Evolutionary conservation across 2,329 filamentous ascomycete genomes (phyloP).

Genomic region (Juglanconis juglandina): DNA sequence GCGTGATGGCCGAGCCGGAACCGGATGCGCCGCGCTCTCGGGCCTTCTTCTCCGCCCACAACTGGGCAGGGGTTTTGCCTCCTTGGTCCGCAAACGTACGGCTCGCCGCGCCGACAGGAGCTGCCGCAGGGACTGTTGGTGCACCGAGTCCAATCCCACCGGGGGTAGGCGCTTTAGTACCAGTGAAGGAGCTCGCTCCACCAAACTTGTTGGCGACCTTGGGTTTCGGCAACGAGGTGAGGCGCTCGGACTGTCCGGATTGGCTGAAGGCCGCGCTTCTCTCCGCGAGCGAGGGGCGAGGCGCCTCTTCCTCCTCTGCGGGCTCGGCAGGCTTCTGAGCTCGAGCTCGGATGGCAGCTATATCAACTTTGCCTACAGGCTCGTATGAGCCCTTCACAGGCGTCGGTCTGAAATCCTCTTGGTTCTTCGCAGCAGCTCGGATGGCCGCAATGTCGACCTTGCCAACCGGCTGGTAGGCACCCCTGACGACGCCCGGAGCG

Average conservation of each 20-base stretch:
- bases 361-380: conserved; percentile 94
- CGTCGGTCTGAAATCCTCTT: conserved; percentile 74
- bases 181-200: conserved; percentile 67
- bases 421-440: conserved; percentile 67
- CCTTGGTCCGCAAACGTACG: conserved; percentile 91
- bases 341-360: conserved; percentile 84
- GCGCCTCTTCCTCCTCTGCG: conserved; percentile 38
- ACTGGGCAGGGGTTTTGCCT: conserved; percentile 92
- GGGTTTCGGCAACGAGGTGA: conserved; percentile 87
- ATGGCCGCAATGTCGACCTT: conserved; percentile 97
- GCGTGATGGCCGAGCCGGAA: conserved; percentile 43
- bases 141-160: conserved; percentile 60
- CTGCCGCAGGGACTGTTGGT: conserved; percentile 55
- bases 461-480: conserved; percentile 87
- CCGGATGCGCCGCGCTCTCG: conserved; percentile 60
- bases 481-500: conserved; percentile 67
- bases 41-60: conserved; percentile 97
- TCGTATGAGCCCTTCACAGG: conserved; percentile 91
- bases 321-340: conserved; percentile 61
- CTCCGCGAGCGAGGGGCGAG: conserved; percentile 65
- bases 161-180: conserved; percentile 85
- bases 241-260: conserved; percentile 63
- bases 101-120: conserved; percentile 75
- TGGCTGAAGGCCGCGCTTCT: conserved; percentile 69
- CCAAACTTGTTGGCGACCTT: conserved; percentile 91